Conservation (phyloP, 2,329 filamentous ascomycete genomes). For the Monosporascus sp. region DNA sequence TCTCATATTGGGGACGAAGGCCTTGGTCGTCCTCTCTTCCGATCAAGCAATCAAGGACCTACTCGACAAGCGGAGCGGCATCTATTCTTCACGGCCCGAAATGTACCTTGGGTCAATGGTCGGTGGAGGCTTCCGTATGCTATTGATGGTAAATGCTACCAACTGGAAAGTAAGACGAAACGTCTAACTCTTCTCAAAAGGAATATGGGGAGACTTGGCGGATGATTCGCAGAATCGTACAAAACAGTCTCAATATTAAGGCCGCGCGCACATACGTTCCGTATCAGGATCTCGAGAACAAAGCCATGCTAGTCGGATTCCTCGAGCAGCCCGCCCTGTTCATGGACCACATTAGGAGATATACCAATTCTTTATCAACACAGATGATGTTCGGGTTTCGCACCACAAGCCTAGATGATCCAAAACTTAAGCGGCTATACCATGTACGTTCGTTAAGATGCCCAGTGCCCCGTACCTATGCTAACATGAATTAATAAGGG, state of each 20-base stretch:
- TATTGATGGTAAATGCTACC: constrained; percentile 11
- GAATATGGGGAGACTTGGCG: constrained; percentile 31
- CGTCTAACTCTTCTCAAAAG: constrained; percentile 6
- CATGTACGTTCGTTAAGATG: background rate
- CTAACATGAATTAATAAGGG: background rate
- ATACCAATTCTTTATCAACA: constrained; percentile 39
- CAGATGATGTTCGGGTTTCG: constrained; percentile 42
- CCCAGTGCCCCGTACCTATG: too few species aligned
- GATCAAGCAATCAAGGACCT: constrained; percentile 44
- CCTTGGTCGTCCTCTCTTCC: constrained; percentile 41
- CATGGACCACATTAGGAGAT: constrained; percentile 36
- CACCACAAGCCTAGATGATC: constrained; percentile 30
- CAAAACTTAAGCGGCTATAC: constrained; percentile 21
- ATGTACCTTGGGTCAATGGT: constrained; percentile 37
- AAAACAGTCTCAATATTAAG: constrained; percentile 41
- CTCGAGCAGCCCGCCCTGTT: constrained; percentile 34
- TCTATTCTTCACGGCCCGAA: constrained; percentile 42
- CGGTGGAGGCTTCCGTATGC: constrained; percentile 11
- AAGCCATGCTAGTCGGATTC: constrained; percentile 43
- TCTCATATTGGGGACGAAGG: constrained; percentile 43
- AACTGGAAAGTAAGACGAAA: background rate
- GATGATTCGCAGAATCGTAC: constrained; percentile 32
- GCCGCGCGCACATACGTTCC: constrained; percentile 44
- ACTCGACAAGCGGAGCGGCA: constrained; percentile 42
- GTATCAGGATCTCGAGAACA: constrained; percentile 50